A percentile compares a stretch with the other conserved stretches of the same genome.
Evolutionary conservation across 257 asterid species (phyloP).

Genomic region (Nicotiana undulata): DNA sequence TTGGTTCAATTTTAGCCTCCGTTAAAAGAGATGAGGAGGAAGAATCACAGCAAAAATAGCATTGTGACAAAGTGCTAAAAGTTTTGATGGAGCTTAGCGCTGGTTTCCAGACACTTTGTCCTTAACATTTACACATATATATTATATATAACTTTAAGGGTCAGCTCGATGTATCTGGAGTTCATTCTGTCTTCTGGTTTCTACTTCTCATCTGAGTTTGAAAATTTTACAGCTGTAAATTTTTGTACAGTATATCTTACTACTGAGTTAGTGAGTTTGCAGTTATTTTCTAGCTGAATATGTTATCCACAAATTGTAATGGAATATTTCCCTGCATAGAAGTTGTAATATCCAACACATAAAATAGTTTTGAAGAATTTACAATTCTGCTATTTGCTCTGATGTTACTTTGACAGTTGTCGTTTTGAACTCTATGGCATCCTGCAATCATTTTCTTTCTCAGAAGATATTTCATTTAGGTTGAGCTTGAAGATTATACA

Average conservation of each 20-base stretch:
- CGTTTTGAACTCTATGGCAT: background rate
- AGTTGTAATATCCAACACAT: background rate
- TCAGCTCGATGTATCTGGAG: background rate
- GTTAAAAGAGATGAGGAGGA: slow-evolving; percentile 26
- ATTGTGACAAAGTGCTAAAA: background rate
- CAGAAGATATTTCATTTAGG: background rate
- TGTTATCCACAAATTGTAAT: background rate
- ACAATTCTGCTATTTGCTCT: background rate
- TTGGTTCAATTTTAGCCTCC: slow-evolving; percentile 36
- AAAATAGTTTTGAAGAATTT: background rate
- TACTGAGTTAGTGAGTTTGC: background rate
- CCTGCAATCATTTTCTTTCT: background rate
- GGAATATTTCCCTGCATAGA: background rate
- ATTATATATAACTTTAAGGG: background rate
- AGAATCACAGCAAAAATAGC: slow-evolving; percentile 9
- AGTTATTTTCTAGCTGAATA: background rate
- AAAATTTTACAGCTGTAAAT: background rate
- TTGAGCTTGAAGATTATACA: background rate
- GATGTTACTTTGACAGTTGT: background rate
- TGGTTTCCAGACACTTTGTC: background rate
- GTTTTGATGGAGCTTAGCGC: background rate
- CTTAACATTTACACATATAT: background rate
- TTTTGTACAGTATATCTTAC: background rate
- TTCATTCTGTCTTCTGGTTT: background rate
- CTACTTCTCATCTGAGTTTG: background rate